These are phyloP conservation scores for Botryotinia convoluta DNA, from an alignment of 2,329 filamentous ascomycete genomes.

Conservation along the genomic window DNA sequence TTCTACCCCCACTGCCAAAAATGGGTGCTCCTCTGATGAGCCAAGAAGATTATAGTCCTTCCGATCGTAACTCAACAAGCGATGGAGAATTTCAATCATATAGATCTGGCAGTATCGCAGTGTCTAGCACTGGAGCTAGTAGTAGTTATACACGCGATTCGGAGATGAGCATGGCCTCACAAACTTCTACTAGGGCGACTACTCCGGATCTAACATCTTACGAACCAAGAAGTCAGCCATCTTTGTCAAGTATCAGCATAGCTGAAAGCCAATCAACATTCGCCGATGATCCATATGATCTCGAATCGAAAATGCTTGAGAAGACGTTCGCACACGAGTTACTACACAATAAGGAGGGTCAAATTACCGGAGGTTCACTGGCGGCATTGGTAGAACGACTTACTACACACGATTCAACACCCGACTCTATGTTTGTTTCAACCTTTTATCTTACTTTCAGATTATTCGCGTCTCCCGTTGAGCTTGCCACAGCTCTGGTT, in stretches of 20 bases:
- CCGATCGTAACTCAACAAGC: conserved; percentile 45
- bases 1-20: conserved; percentile 56
- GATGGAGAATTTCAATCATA: conserved; percentile 54
- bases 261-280: conserved; percentile 60
- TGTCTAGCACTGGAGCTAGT: conserved; percentile 73
- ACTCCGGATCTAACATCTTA: conserved; percentile 63
- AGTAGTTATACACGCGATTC: conserved; percentile 79
- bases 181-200: conserved; percentile 81
- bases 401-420: conserved; percentile 88
- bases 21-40: conserved; percentile 51
- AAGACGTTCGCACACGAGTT: conserved; percentile 91
- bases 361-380: conserved; percentile 89
- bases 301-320: conserved; percentile 81
- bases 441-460: conserved; percentile 97
- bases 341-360: conserved; percentile 89
- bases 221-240: conserved; percentile 50
- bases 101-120: conserved; percentile 67
- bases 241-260: conserved; percentile 66
- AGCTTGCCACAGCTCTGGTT: conserved; percentile 79
- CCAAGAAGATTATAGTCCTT: conserved; percentile 49
- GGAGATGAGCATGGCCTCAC: conserved; percentile 74
- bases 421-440: conserved; percentile 86
- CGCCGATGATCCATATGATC: conserved; percentile 75
- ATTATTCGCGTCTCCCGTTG: conserved; percentile 78
- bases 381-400: conserved; percentile 90